Evolutionary conservation across 2,329 filamentous ascomycete species (phyloP), one percentile per base, ranked within the genome.

Genomic region (Colletotrichum sp.): DNA sequence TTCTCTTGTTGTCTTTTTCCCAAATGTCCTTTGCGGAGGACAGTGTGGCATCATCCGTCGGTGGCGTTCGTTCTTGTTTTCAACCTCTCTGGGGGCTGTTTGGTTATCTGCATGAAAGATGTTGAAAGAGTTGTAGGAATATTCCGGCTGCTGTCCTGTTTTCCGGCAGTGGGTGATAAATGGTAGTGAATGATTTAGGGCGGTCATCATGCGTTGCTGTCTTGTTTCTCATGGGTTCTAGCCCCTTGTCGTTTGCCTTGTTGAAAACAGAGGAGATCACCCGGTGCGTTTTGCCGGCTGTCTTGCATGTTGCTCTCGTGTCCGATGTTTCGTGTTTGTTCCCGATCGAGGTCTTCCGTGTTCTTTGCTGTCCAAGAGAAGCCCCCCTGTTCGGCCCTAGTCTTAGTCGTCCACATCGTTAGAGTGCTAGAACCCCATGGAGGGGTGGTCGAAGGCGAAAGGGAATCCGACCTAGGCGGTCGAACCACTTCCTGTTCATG

Each of bases 1-100:
- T 52, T 52, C n/a, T 72, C 68, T 57, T 24, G 52, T 64, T 28
- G 60, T n/a, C 67, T 70, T 49, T 24, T 49, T 39, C 39, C 49
- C 57, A 12, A 67, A 30, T 63, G 16, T 44, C 30, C 36, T 16
- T n/a, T 32, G 49, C 60, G 71, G 62, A 49, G 59, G 55, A 44
- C 3, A 63, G 73, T 55, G 12, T 68, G 60, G 76, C 73, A 76
- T 76, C 73, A 76, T 76, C 57, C 18, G 44, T 69, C 34, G 24
- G 34, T 52, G 76, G 68, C 74, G 66, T 77, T 74, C 24, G 24
- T 32, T 64, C 18, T 15, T 55, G 36, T 16, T 26, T 66, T 59
- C 34, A 52, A 63, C 21, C n/a, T 71, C 30, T 39, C 15, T 26
- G 18, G 55, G 55, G 74, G 52, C 30, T 39, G 65, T 15, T 52